Base-by-base conservation (phyloP, 805 yeast species). In the Diddensiella transvaalensis region DNA sequence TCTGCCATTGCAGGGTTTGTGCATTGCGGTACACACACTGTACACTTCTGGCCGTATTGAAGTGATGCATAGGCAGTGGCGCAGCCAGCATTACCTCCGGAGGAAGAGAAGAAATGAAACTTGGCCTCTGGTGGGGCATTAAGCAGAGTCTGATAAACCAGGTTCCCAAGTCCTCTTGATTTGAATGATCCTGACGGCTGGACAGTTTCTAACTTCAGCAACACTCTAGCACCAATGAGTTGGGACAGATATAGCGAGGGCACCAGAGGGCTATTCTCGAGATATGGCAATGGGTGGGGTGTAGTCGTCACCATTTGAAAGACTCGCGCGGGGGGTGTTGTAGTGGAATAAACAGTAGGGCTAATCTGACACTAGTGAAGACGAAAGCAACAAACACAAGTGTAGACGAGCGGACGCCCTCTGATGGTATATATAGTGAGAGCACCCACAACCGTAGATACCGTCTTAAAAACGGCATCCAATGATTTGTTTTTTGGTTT, bases 81-180 rank as follows among this genome's bases (percentile, higher is more conserved):
- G 62, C 88, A 95, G 3, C 97, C 98, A 56, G 93, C 97, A 66
- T 90, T 90, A 38, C 98, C 98, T 8, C 96, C 98, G 18, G 96
- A 87, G 57, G 96, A 88, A 0, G 96, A 95, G 65, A 88, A 85
- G 56, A 90, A 64, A 48, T 59, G 67, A 29, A 58, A 58, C 33
- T 51, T 43, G 19, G 50, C 40, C n/a, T 56, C 65, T 2, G 59
- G 54, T 18, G 60, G 53, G 87, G 64, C 93, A 89, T 33, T 73
- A 67, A 57, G 81, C 52, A 60, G 78, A 70, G 53, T 71, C 70
- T 49, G 70, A 58, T 50, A 67, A 54, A 90, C 83, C 87, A 89
- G 87, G 64, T 89, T 86, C 63, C 89, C 88, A 19, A 96, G 95
- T 50, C 97, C 97, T 65, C 97, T 82, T 47, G 90, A 75, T 67